Percentiles rank a stretch among this genome's conserved stretches.
phyloP scores from a whole-genome alignment of 1,284 basidiomycete genomes.

The Ceratobasidium sp. region DNA sequence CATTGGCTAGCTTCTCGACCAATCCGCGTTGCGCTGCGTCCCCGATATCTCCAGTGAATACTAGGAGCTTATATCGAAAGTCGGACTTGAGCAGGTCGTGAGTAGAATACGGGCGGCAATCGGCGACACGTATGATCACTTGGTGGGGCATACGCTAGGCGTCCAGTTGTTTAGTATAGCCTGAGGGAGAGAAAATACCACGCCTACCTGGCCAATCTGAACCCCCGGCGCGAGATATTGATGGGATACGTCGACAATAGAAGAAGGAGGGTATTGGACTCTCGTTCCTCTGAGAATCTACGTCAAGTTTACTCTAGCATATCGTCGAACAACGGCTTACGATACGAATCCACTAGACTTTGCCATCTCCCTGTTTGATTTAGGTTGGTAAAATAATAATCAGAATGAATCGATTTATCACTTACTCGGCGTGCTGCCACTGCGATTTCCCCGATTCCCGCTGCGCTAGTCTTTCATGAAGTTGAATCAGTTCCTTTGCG shows the following conservation, averaged over 20 bases:
- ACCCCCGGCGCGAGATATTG: constrained; percentile 66
- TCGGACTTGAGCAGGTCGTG: constrained; percentile 79
- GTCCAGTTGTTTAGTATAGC: neutral
- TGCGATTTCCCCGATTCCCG: constrained; percentile 12
- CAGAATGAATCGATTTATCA: neutral
- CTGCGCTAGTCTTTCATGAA: constrained; percentile 19
- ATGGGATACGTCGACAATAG: constrained; percentile 62
- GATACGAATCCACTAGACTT: constrained; percentile 10
- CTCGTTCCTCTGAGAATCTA: constrained; percentile 64
- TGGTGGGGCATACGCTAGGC: constrained; percentile 69
- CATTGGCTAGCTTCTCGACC: constrained; percentile 55
- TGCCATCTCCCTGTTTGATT: constrained; percentile 4
- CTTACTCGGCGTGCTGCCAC: constrained; percentile 27
- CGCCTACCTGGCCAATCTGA: constrained; percentile 61
- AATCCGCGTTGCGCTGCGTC: constrained; percentile 58
- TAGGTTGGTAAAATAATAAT: neutral
- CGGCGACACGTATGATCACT: constrained; percentile 72
- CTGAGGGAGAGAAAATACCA: too few relatives aligned
- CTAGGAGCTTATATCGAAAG: constrained; percentile 76
- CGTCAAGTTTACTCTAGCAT: neutral
- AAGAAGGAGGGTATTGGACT: constrained; percentile 71
- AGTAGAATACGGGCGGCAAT: constrained; percentile 72
- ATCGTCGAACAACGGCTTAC: neutral
- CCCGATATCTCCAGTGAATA: constrained; percentile 73
- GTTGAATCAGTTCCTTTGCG: constrained; percentile 19